A percentile compares a stretch with the other conserved stretches of the same genome.
phyloP scores from a whole-genome alignment of 305 asterid species.

The Fraxinus paxiana region DNA sequence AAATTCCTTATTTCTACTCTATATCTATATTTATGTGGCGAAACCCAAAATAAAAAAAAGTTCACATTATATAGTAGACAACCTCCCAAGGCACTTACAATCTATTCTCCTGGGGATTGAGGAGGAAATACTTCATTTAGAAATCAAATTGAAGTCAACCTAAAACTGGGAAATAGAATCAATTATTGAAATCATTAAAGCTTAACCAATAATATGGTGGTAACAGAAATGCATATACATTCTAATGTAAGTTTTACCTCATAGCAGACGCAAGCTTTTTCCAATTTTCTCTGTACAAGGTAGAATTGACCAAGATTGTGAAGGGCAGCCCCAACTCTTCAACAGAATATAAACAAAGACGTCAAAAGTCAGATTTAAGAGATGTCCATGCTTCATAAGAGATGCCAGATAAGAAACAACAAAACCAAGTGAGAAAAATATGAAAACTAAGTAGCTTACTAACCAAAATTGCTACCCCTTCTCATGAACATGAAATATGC shows the following conservation, averaged over 20 bases:
- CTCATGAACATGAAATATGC: neutral
- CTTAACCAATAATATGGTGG: constrained; percentile 19
- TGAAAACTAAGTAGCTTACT: constrained; percentile 1
- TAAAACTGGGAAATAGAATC: constrained; percentile 10
- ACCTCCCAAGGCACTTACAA: constrained; percentile 10
- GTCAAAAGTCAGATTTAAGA: neutral
- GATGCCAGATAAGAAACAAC: constrained; percentile 9
- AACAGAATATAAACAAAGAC: constrained; percentile 19
- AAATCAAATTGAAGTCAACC: neutral
- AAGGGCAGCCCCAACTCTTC: constrained; percentile 92
- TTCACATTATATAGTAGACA: neutral
- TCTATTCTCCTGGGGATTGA: neutral
- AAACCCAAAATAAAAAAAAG: neutral
- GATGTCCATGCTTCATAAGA: constrained; percentile 17
- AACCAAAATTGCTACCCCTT: neutral
- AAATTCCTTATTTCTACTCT: neutral
- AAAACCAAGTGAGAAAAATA: constrained; percentile 1
- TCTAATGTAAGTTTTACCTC: constrained; percentile 50
- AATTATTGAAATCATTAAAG: constrained; percentile 16
- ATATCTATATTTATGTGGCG: constrained; percentile 3
- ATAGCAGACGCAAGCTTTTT: constrained; percentile 68
- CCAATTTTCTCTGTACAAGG: constrained; percentile 56
- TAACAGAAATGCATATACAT: neutral
- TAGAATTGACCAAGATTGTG: constrained; percentile 92
- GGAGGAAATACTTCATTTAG: constrained; percentile 5